Evolutionary conservation across 352 stramenopile genomes (phyloP).

Genomic region (Albugo candida): DNA sequence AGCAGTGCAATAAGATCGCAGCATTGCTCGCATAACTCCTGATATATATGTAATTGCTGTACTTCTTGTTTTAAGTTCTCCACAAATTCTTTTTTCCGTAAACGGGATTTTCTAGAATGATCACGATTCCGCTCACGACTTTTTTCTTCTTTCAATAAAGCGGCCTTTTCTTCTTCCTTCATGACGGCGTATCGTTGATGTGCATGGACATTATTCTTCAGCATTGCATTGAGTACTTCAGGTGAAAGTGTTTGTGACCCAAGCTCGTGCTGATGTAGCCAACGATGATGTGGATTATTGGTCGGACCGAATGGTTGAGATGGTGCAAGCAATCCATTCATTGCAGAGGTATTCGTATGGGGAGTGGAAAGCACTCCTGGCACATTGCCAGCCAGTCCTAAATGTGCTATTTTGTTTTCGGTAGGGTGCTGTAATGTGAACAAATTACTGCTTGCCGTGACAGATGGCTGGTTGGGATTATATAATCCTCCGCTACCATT

Average conservation of each 20-base stretch:
- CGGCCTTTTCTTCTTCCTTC: constrained; percentile 61
- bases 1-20: constrained; percentile 63
- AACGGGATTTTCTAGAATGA: constrained; percentile 87
- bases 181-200: constrained; percentile 23
- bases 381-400: constrained; percentile 21
- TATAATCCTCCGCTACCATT: constrained; percentile 11
- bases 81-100: constrained; percentile 90
- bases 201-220: constrained; percentile 49
- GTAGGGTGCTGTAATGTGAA: background rate
- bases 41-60: constrained; percentile 65
- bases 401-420: constrained; percentile 44
- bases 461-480: constrained; percentile 33
- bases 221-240: constrained; percentile 63
- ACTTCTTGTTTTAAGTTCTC: constrained; percentile 84
- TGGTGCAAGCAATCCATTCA: constrained; percentile 4
- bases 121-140: constrained; percentile 85
- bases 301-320: constrained; percentile 6
- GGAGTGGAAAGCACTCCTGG: constrained; percentile 7
- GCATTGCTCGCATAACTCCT: constrained; percentile 70
- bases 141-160: constrained; percentile 68
- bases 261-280: constrained; percentile 19
- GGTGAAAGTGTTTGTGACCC: constrained; percentile 61
- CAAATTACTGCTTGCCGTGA: constrained; percentile 7
- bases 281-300: constrained; percentile 18
- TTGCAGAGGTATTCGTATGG: constrained; percentile 17